phyloP scores from a whole-genome alignment of 768 basidiomycete species.

The Mycena filopes region DNA sequence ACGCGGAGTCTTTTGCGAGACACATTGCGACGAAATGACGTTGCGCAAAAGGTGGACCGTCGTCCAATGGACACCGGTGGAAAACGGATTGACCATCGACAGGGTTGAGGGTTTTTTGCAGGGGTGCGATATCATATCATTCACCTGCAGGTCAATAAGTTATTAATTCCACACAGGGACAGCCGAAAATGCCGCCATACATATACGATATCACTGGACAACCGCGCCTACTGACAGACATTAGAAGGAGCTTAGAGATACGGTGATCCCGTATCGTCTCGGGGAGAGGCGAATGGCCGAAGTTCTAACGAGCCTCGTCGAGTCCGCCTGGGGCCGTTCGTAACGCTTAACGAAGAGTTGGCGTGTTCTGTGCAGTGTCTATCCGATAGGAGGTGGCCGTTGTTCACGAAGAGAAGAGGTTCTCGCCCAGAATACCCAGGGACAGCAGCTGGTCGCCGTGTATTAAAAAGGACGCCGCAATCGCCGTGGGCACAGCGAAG shows the following conservation, averaged over 20 bases:
- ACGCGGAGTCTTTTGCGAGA: background rate
- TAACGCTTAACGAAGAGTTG: background rate
- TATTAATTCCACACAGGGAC: background rate
- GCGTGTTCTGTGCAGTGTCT: background rate
- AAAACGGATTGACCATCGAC: background rate
- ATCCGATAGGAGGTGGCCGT: background rate
- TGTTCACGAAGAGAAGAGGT: background rate
- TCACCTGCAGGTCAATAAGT: background rate
- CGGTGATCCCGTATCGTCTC: background rate
- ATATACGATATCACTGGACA: background rate
- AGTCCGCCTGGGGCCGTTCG: background rate
- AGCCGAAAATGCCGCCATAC: too few relatives aligned
- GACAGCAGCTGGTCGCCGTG: background rate
- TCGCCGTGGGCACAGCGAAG: conserved; percentile 1
- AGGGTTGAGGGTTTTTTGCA: background rate
- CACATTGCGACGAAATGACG: background rate
- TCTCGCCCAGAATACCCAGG: too few relatives aligned
- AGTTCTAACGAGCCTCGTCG: conserved; percentile 10
- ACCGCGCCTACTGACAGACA: background rate
- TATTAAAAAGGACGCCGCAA: background rate
- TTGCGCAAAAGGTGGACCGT: background rate
- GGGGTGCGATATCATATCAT: background rate
- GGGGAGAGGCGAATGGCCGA: background rate
- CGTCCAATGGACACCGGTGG: background rate
- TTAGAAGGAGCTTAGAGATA: background rate